These are phyloP conservation scores for Hyphopichia pseudoburtonii DNA, from an alignment of 1,139 yeast genomes.

Conservation along the genomic window DNA sequence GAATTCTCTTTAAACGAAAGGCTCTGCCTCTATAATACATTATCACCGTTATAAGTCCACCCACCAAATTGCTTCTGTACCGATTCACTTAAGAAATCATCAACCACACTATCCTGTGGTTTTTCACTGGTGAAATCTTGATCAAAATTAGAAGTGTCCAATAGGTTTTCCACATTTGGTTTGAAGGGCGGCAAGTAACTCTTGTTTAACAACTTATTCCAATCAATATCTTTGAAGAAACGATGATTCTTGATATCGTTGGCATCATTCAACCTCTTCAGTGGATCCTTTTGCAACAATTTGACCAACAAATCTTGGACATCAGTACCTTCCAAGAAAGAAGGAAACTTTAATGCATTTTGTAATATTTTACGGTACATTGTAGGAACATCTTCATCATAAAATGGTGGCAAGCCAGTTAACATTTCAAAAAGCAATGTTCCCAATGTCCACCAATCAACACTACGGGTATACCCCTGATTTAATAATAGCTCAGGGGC, in stretches of 20 bases:
- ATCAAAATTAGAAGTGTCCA: slow-evolving; percentile 92
- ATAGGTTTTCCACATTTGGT: slow-evolving; percentile 83
- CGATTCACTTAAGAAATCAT: slow-evolving; percentile 82
- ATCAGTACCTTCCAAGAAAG: slow-evolving; percentile 75
- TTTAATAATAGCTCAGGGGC: slow-evolving; percentile 93
- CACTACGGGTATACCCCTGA: slow-evolving; percentile 91
- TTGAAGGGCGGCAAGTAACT: slow-evolving; percentile 95
- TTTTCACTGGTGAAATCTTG: slow-evolving; percentile 89
- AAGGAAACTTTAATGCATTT: slow-evolving; percentile 86
- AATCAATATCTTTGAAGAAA: slow-evolving; percentile 88
- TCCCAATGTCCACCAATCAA: slow-evolving; percentile 98
- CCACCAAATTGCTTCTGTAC: slow-evolving; percentile 98
- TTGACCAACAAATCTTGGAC: slow-evolving; percentile 81
- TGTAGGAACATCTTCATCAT: slow-evolving; percentile 88
- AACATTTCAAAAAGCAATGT: slow-evolving; percentile 92
- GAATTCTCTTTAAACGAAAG: no score
- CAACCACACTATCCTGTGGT: slow-evolving; percentile 95
- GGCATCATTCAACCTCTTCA: slow-evolving; percentile 78
- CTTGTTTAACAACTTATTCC: slow-evolving; percentile 81
- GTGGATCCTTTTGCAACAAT: slow-evolving; percentile 83
- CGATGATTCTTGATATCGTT: slow-evolving; percentile 80
- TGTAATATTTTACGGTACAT: slow-evolving; percentile 94
- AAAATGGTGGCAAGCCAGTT: slow-evolving; percentile 94
- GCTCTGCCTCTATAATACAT: no score
- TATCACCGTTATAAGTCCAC: slow-evolving; percentile 90